phyloP scores from a whole-genome alignment of 179 eudicot species.

The Silene coronaria region DNA sequence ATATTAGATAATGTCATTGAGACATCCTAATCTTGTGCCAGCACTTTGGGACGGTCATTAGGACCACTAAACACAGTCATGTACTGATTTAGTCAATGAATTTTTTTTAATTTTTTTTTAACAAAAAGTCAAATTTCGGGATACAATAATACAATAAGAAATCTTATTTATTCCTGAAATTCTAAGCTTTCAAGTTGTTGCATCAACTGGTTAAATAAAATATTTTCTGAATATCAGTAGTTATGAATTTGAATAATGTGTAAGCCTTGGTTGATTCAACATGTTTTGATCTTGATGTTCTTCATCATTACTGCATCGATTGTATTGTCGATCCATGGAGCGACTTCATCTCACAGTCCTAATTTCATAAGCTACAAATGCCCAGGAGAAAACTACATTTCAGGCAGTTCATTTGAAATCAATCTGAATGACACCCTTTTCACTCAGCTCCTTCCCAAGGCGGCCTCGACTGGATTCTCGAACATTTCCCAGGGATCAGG shows the following conservation, averaged over 20 bases:
- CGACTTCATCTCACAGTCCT: neutral
- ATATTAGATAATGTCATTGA: too few relatives aligned
- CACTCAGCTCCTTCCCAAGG: neutral
- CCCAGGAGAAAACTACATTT: neutral
- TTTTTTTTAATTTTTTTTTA: too few relatives aligned
- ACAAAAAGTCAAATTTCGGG: neutral
- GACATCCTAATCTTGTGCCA: too few relatives aligned
- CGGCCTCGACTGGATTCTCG: neutral
- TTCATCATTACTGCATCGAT: neutral
- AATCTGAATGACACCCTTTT: conserved; percentile 14
- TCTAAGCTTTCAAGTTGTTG: too few relatives aligned
- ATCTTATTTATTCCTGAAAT: neutral
- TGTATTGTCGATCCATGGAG: neutral
- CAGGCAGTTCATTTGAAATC: neutral
- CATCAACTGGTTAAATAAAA: too few relatives aligned
- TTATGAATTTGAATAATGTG: neutral
- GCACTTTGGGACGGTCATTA: neutral
- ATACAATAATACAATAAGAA: neutral
- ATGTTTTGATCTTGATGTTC: neutral
- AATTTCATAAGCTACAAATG: neutral
- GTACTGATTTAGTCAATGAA: neutral
- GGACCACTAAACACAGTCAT: neutral
- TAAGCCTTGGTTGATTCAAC: neutral
- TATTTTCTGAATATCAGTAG: neutral
- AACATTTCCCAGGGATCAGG: neutral